Evolutionary conservation across 495 filamentous ascomycete species (phyloP), one percentile per base, ranked within the genome.

Genomic region (Neurospora sublineolata): DNA sequence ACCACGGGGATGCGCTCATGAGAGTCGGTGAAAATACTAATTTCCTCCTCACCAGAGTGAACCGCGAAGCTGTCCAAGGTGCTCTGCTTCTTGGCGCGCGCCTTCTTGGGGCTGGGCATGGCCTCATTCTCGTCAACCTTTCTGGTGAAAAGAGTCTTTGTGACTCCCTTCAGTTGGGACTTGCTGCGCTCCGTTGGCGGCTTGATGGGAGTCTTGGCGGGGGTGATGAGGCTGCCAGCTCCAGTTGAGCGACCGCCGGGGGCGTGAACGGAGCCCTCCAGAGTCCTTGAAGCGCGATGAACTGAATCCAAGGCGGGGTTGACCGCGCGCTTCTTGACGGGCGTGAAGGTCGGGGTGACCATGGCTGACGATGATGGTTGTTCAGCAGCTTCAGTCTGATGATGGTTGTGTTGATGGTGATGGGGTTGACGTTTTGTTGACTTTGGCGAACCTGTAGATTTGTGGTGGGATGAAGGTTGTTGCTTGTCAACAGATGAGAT

Each of bases 11-110:
- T 82, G 58, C 92, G 90, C 76, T 96, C 94, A 77, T 91, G 90
- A 3, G 92, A 91, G 76, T 99, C 95, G 11, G 94, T 97, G 78
- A 89, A 97, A 70, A 99, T 97, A 75, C 88, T 81, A 73, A 98
- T 93, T 12, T 86, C 78, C 46, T 84, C 81, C n/a, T 82, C 83
- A 12, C 78, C 75, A 5, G 86, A 83, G 27, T 90, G 86, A 27
- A 87, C 88, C 38, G 79, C 83, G 76, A 91, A 89, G 79, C 90
- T 90, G 68, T 91, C 89, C n/a, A 97, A 78, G n/a, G 82, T 84
- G 70, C 87, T 82, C 52, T 64, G 52, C 79, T 89, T 88, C 75
- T 82, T 80, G 14, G 79, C 81, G 72, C 87, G 86, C 42, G 77
- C 79, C 79, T 87, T 88, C 68, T 84, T 84, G 16, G 89, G 84